Evolutionary conservation across 2,329 filamentous ascomycete genomes (phyloP), one percentile per base, ranked within the genome.

Genomic region (Conoideocrella luteorostrata): DNA sequence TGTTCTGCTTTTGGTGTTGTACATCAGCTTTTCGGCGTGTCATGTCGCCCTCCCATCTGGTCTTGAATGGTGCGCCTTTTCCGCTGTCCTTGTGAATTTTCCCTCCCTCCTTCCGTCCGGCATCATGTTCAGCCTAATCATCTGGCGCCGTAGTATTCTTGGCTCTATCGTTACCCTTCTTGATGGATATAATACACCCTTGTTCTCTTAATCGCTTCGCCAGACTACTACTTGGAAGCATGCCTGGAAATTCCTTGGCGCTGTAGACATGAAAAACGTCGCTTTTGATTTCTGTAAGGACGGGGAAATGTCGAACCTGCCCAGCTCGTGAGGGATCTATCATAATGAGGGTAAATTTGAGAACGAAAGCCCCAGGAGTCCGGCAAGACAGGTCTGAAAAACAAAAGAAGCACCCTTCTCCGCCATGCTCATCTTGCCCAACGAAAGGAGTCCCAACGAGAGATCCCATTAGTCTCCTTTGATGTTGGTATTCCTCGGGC

Each of bases 231-330:
- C 84, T 89, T 1, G 85, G 81, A 45, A 82, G 74, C 86, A 93
- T 93, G 5, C 87, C 87, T 0, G 86, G 85, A 47, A 93, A 93
- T 57, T 91, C 86, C 59, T 91, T 93, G 34, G 87, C 87, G 34
- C 84, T 89, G 61, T 84, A 90, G 7, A 90, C 86, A 11, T 77
- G 80, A 57, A 93, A 90, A n/a, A 81, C 68, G 13, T 86, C 78
- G 56, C 80, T 88, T 64, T 81, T 74, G 13, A 66, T 68, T 17
- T 68, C 67, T 7, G 69, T 70, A n/a, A 69, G 62, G 13, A 78
- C 70, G 18, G 73, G 75, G 12, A 70, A 75, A 41, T 64, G 68
- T 36, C 62, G 63, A 7, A 61, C 40, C 20, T 54, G 41, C 22
- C 78, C 80, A 3, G 73, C 73, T 12, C 68, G 66, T 28, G 64